Evolutionary conservation across 2,329 filamentous ascomycete species (phyloP), one percentile per base, ranked within the genome.

Genomic region (Geosmithia putterillii): DNA sequence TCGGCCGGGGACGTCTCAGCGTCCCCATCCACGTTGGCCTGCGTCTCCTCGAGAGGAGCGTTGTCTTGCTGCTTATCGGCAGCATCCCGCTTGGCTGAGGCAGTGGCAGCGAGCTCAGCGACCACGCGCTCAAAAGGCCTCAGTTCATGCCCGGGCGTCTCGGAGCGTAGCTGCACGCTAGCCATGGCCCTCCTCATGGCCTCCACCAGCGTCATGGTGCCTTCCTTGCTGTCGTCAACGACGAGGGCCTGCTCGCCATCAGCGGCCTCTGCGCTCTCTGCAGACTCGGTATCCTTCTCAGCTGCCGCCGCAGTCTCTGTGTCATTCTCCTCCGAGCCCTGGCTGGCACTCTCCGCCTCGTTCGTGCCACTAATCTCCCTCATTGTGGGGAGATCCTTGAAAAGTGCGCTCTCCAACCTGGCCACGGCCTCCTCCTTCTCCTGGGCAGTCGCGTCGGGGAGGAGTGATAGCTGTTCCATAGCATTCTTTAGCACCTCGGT

Each of bases 401-500:
- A 14, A 14, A 32, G 36, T n/a, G 36, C 17, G n/a, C 36, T 38
- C 36, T 38, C 20, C 10, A 32, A 14, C 28, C 28, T 32, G 10
- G 28, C 5, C 28, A 32, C 19, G 10, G 74, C 73, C 14, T 59
- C 58, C 12, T 65, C 63, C 17, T 61, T 65, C 47, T 77, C 70
- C 12, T 64, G 59, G 4, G 64, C 58, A 0, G 67, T 65, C 42
- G 63, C 66, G 14, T 61, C 64, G 18, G 58, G 59, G 15, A 77
- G 58, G 7, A 78, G 62, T 3, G 72, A 72, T 45, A 70, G 74
- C 52, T 74, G 67, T 45, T 71, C 65, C 2, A 79, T 61, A 1
- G 74, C 74, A 38, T 74, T 65, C 46, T 73, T 65, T 20, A 79
- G 70, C 5, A 71, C 70, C 45, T 75, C 72, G 39, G 70, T 64